phyloP scores from a whole-genome alignment of 1,284 basidiomycete species.

The Ganoderma meredithae region DNA sequence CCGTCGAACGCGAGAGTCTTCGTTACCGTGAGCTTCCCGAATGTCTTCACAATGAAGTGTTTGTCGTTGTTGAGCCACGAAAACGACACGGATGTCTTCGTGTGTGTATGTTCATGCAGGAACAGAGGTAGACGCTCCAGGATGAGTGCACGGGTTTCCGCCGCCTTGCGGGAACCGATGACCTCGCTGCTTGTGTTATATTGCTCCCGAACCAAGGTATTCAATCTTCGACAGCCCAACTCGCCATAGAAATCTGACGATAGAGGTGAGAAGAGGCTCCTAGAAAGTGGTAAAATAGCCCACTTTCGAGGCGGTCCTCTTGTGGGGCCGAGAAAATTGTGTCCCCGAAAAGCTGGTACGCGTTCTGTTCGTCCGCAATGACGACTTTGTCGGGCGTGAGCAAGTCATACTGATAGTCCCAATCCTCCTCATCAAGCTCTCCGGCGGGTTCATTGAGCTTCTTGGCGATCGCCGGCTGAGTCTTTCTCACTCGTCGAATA shows the following conservation, averaged over 20 bases:
- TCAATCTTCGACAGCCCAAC: slow-evolving; percentile 77
- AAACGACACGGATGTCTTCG: slow-evolving; percentile 71
- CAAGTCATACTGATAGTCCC: slow-evolving; percentile 72
- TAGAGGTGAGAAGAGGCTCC: background rate
- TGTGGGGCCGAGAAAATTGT: slow-evolving; percentile 87
- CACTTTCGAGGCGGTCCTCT: slow-evolving; percentile 86
- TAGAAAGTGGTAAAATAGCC: slow-evolving; percentile 17
- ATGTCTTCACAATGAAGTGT: slow-evolving; percentile 79
- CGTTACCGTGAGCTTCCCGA: slow-evolving; percentile 65
- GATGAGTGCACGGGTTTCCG: slow-evolving; percentile 66
- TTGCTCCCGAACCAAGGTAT: slow-evolving; percentile 77
- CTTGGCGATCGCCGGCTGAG: slow-evolving; percentile 41
- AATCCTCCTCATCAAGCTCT: slow-evolving; percentile 65
- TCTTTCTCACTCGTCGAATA: slow-evolving; percentile 60
- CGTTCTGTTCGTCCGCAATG: slow-evolving; percentile 83
- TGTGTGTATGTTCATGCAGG: slow-evolving; percentile 87
- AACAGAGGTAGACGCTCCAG: slow-evolving; percentile 93
- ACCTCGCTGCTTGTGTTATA: slow-evolving; percentile 69
- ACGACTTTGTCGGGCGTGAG: slow-evolving; percentile 69
- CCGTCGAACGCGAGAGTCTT: slow-evolving; percentile 65
- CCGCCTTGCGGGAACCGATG: slow-evolving; percentile 53
- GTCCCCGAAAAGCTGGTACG: slow-evolving; percentile 80
- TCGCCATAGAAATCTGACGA: slow-evolving; percentile 66
- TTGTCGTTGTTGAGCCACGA: slow-evolving; percentile 77
- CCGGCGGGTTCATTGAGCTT: slow-evolving; percentile 40